Base-by-base conservation (phyloP, 257 asterid species). In the Linderniella brevidens region DNA sequence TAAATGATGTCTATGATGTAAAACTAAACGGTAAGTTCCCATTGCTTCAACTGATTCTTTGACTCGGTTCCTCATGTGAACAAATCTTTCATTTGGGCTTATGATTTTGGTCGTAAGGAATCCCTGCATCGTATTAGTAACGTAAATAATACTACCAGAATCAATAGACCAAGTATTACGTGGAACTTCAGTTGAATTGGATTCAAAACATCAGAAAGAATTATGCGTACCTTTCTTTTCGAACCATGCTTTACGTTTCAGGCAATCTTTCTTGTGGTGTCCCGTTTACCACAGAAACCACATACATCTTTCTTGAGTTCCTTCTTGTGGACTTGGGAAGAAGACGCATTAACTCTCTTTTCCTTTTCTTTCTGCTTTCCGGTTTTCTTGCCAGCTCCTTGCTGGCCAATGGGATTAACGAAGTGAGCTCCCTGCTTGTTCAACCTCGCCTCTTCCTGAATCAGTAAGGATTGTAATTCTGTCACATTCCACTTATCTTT, bases 161-260 rank as follows among this genome's bases (percentile, higher is more conserved):
- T 59, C 65, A 46, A 59, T 4, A 58, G 37, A 59, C 58, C 54
- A 35, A 18, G 58, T 44, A 52, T 42, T 52, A 44, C 19, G 8
- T 16, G 48, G 41, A 43, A 52, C 43, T 45, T 51, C 29, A 16
- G 9, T 19, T n/a, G n/a, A n/a, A n/a, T n/a, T n/a, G n/a, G n/a
- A n/a, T n/a, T n/a, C n/a, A n/a, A n/a, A n/a, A n/a, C n/a, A n/a
- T n/a, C n/a, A n/a, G n/a, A n/a, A n/a, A n/a, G n/a, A n/a, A n/a
- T n/a, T n/a, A n/a, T n/a, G n/a, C n/a, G n/a, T n/a, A n/a, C n/a
- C n/a, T n/a, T n/a, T n/a, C n/a, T n/a, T n/a, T n/a, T n/a, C n/a
- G n/a, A n/a, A n/a, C n/a, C n/a, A n/a, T n/a, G n/a, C n/a, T n/a
- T n/a, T n/a, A n/a, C n/a, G n/a, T n/a, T n/a, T n/a, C n/a, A n/a